Conservation (phyloP, 1,284 basidiomycete species). For the Trichosporon sp. region DNA sequence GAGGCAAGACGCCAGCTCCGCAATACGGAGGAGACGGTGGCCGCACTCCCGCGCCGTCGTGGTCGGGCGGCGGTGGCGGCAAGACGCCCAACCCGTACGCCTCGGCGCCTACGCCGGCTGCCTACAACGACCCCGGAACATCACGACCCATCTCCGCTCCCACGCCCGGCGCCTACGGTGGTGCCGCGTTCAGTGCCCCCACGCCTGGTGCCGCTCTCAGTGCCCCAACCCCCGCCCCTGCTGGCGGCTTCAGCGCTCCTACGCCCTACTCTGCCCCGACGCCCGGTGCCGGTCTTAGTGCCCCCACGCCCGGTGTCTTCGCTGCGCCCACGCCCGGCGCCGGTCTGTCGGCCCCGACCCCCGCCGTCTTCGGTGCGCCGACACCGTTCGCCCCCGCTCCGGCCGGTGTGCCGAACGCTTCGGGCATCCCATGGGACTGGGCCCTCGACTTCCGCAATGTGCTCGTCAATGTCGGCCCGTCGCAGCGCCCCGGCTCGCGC, state of each 20-base stretch:
- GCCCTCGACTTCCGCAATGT: slow-evolving; percentile 54
- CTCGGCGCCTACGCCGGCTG: slow-evolving; percentile 48
- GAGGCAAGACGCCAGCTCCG: slow-evolving; percentile 45
- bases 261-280: slow-evolving; percentile 58
- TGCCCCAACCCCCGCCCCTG: slow-evolving; percentile 60
- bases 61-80: slow-evolving; percentile 36
- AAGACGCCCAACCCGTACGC: slow-evolving; percentile 66
- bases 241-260: slow-evolving; percentile 52
- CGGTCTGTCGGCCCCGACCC: slow-evolving; percentile 2
- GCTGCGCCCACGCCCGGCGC: slow-evolving; percentile 37
- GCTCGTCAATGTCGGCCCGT: slow-evolving; percentile 48
- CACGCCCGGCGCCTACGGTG: slow-evolving; percentile 58
- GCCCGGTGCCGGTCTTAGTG: slow-evolving; percentile 54
- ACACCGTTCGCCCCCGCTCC: slow-evolving; percentile 26
- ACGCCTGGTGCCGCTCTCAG: slow-evolving; percentile 47
- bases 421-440: slow-evolving; percentile 50
- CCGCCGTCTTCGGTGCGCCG: slow-evolving; percentile 32
- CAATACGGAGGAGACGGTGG: slow-evolving; percentile 46
- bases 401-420: background rate
- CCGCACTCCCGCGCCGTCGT: slow-evolving; percentile 55
- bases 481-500: slow-evolving; percentile 37
- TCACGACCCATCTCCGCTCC: slow-evolving; percentile 55
- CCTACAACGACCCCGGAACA: slow-evolving; percentile 44
- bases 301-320: slow-evolving; percentile 29
- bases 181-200: slow-evolving; percentile 43